Conservation (phyloP, 441 rosid genomes). For the Eugenia klotzschiana region DNA sequence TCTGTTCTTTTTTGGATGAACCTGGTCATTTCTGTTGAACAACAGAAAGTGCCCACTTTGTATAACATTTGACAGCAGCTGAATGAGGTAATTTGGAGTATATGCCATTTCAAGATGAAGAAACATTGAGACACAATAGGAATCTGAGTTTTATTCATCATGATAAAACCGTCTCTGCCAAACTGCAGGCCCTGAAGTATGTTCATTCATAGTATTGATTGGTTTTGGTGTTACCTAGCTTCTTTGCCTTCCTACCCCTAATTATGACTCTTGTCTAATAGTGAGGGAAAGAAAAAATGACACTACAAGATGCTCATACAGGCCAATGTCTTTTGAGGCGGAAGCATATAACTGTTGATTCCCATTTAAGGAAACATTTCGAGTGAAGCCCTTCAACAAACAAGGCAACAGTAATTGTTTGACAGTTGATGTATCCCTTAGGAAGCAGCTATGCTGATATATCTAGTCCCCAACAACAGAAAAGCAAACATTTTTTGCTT, state of each 20-base stretch:
- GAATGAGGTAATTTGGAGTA: not conserved
- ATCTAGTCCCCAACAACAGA: not conserved
- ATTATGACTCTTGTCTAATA: not conserved
- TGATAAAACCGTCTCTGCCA: not conserved
- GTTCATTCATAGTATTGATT: not conserved
- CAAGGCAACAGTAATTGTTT: not conserved
- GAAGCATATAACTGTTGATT: not conserved
- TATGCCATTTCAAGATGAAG: not conserved
- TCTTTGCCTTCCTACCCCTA: not conserved
- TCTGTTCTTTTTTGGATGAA: not conserved
- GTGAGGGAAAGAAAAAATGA: not conserved
- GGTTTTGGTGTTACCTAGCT: not conserved
- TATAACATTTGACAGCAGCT: not conserved
- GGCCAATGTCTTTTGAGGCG: not conserved
- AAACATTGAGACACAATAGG: not conserved
- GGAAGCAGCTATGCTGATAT: not conserved
- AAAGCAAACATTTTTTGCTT: not conserved
- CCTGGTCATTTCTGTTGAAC: not conserved
- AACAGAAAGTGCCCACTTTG: not conserved
- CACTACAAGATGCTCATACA: not conserved
- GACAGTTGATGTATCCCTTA: not conserved
- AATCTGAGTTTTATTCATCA: not conserved
- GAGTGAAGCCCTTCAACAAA: not conserved
- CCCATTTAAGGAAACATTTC: not conserved
- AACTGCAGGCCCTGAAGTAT: not conserved